These are phyloP conservation scores for Ploettnerulaceae sp. DNA, from an alignment of 2,329 filamentous ascomycete species.

Conservation along the genomic window DNA sequence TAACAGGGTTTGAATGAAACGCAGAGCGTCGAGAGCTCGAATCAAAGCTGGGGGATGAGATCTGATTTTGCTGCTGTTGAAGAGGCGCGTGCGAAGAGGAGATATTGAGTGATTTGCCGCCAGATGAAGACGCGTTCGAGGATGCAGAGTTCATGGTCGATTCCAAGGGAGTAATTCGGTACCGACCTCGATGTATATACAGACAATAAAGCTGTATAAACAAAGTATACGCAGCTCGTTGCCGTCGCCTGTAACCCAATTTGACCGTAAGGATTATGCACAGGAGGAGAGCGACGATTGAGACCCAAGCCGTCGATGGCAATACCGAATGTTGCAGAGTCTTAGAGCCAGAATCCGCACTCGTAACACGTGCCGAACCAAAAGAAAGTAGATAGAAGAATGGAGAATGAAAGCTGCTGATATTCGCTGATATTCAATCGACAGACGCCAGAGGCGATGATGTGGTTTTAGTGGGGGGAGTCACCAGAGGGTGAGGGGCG, in stretches of 20 bases:
- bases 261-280: not conserved
- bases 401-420: not conserved
- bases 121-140: conserved; percentile 27
- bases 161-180: not conserved
- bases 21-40: conserved; percentile 27
- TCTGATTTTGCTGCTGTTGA: conserved; percentile 30
- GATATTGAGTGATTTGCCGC: conserved; percentile 32
- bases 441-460: conserved; percentile 24
- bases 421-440: conserved; percentile 10
- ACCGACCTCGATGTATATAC: conserved; percentile 5
- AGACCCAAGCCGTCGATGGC: not conserved
- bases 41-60: conserved; percentile 29
- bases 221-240: not conserved
- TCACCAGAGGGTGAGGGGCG: conserved; percentile 4
- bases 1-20: conserved; percentile 17
- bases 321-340: not conserved
- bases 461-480: conserved; percentile 11
- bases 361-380: no score
- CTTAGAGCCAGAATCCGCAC: no score
- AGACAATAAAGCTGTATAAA: conserved; percentile 13
- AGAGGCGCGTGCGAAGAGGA: conserved; percentile 29
- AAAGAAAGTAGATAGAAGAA: not conserved
- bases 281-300: not conserved
- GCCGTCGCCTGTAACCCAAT: not conserved
- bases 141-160: conserved; percentile 33